Percentiles rank a stretch among this genome's conserved stretches.
phyloP scores from a whole-genome alignment of 371 early-diverging fungal genomes.

The Mortierella sp. region DNA sequence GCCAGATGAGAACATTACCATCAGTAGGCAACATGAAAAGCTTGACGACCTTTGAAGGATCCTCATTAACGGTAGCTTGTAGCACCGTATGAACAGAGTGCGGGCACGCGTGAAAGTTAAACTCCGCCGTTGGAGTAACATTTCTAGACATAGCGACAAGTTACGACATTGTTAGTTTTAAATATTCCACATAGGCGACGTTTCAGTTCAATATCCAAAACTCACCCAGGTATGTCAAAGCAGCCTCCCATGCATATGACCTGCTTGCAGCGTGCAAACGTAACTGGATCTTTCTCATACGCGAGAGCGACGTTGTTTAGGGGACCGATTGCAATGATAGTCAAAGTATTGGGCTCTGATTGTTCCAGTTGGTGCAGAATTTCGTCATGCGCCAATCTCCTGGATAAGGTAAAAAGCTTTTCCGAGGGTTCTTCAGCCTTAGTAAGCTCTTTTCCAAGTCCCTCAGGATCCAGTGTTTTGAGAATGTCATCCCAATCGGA shows the following conservation, averaged over 20 bases:
- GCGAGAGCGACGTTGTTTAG: conserved; percentile 72
- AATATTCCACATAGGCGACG: neutral
- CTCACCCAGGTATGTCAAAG: conserved; percentile 45
- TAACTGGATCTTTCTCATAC: conserved; percentile 60
- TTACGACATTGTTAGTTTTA: neutral
- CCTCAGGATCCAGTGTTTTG: conserved; percentile 32
- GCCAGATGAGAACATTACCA: conserved; percentile 49
- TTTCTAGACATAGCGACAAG: conserved; percentile 50
- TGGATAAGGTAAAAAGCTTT: conserved; percentile 54
- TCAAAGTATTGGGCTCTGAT: conserved; percentile 61
- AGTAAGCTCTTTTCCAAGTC: conserved; percentile 37
- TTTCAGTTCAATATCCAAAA: neutral
- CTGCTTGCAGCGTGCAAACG: conserved; percentile 63
- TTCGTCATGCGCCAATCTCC: conserved; percentile 61
- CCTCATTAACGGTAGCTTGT: conserved; percentile 56
- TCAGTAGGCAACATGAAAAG: conserved; percentile 63
- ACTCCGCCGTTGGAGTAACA: conserved; percentile 65
- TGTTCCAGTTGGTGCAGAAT: conserved; percentile 61
- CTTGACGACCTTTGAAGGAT: conserved; percentile 46
- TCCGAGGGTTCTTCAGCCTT: conserved; percentile 27
- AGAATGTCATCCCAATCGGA: conserved; percentile 58
- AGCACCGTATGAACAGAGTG: conserved; percentile 63
- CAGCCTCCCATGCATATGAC: conserved; percentile 67
- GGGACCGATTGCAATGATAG: conserved; percentile 67
- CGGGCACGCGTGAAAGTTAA: conserved; percentile 68